A percentile compares a stretch with the other conserved stretches of the same genome.
phyloP scores from a whole-genome alignment of 805 yeast species.

The Wickerhamomyces rabaulensis region DNA sequence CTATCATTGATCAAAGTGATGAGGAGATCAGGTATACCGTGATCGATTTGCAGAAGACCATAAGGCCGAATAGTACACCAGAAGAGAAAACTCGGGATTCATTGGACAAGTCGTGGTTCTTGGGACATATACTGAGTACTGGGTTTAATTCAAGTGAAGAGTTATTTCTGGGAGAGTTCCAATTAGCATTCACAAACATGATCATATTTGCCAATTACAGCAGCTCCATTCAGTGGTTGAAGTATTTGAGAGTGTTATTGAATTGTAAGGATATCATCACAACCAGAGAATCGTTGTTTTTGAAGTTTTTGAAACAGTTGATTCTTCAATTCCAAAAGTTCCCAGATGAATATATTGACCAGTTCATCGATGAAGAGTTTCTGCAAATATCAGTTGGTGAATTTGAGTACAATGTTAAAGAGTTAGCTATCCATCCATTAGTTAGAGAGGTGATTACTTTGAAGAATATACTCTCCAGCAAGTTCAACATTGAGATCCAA shows the following conservation, averaged over 20 bases:
- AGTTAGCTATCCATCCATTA: conserved; percentile 11
- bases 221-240: conserved; percentile 61
- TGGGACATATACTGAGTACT: conserved; percentile 29
- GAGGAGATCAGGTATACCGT: conserved; percentile 37
- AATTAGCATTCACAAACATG: conserved; percentile 43
- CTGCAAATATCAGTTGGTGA: conserved; percentile 15
- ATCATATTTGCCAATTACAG: conserved; percentile 58
- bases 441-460: conserved; percentile 13
- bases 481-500: conserved; percentile 14
- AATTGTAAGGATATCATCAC: conserved; percentile 28
- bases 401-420: conserved; percentile 23
- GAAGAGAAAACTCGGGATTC: conserved; percentile 44
- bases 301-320: conserved; percentile 28
- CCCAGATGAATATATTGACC: conserved; percentile 40
- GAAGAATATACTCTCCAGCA: conserved; percentile 9
- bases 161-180: conserved; percentile 46
- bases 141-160: conserved; percentile 26
- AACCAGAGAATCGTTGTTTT: conserved; percentile 23
- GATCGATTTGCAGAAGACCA: conserved; percentile 36
- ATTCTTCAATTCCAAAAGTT: conserved; percentile 32
- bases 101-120: conserved; percentile 59
- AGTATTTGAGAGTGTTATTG: conserved; percentile 39
- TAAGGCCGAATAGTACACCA: conserved; percentile 31
- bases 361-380: conserved; percentile 23
- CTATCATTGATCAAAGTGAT: conserved; percentile 27